Evolutionary conservation across 129 eudicot species (phyloP).

Genomic region (Chrysanthemum lavandulifolium): DNA sequence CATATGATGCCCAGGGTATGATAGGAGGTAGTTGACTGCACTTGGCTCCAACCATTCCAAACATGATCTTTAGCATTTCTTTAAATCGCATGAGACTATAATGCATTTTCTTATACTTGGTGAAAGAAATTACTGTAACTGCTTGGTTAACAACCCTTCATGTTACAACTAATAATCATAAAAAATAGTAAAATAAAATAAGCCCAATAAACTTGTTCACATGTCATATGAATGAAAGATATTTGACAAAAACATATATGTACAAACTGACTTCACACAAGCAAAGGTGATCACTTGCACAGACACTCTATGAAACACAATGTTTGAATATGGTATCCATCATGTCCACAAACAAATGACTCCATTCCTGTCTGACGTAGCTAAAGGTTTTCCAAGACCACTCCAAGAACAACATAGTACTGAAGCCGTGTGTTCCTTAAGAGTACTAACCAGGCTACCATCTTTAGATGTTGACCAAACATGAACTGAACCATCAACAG

Average conservation of each 20-base stretch:
- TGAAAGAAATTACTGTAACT: neutral
- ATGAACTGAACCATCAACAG: slow-evolving; percentile 79
- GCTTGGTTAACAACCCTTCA: neutral
- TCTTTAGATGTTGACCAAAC: slow-evolving; percentile 66
- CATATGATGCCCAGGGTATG: too few species aligned
- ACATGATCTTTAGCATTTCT: neutral
- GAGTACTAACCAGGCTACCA: slow-evolving; percentile 64
- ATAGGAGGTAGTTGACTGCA: too few species aligned
- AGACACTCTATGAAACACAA: neutral
- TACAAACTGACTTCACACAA: slow-evolving; percentile 18
- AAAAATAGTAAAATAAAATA: slow-evolving; percentile 2
- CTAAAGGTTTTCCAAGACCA: slow-evolving; percentile 82
- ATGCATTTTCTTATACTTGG: neutral
- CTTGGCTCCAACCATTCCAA: too few species aligned
- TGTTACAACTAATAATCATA: slow-evolving; percentile 8
- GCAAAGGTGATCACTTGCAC: too few species aligned
- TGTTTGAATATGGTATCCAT: neutral
- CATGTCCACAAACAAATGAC: slow-evolving; percentile 71
- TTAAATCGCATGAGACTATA: too few species aligned
- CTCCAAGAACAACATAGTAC: slow-evolving; percentile 94
- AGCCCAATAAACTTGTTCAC: slow-evolving; percentile 5
- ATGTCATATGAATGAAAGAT: neutral
- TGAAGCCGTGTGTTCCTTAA: slow-evolving; percentile 71
- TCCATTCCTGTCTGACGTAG: slow-evolving; percentile 77
- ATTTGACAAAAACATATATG: slow-evolving; percentile 5